These are phyloP conservation scores for Diospyros lotus DNA, from an alignment of 148 eudicot species.

Conservation along the genomic window DNA sequence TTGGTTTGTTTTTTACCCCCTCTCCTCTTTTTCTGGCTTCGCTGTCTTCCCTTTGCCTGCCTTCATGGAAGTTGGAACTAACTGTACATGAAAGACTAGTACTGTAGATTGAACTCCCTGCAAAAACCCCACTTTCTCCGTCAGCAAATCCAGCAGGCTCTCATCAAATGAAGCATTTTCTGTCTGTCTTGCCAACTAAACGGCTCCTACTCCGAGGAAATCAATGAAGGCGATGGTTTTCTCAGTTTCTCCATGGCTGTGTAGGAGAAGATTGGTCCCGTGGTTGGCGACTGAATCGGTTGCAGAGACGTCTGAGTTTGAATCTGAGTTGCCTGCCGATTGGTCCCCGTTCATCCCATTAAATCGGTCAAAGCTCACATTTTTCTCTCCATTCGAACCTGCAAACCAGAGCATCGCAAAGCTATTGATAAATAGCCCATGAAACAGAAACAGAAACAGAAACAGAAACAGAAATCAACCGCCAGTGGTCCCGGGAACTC, in stretches of 20 bases:
- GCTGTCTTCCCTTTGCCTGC: not conserved
- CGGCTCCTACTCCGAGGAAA: constrained; percentile 42
- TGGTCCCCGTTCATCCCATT: constrained; percentile 10
- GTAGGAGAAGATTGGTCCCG: not conserved
- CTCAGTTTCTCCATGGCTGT: constrained; percentile 11
- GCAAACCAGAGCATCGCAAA: not conserved
- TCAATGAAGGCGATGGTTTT: constrained; percentile 28
- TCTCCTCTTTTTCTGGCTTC: not conserved
- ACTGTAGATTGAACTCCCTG: not conserved
- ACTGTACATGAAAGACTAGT: not conserved
- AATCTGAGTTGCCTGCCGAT: constrained; percentile 23
- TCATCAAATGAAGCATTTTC: not conserved
- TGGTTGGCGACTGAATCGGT: constrained; percentile 30
- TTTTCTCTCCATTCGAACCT: constrained; percentile 8
- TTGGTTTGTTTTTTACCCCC: too few species aligned
- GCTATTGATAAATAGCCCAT: not conserved
- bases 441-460: too few species aligned
- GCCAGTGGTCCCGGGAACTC: too few species aligned
- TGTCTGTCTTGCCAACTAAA: not conserved
- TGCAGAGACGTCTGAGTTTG: constrained; percentile 34
- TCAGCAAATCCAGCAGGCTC: not conserved
- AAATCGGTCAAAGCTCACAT: not conserved
- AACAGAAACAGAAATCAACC: too few species aligned
- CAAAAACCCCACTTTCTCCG: constrained; percentile 1
- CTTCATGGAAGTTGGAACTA: not conserved